Percentiles rank a stretch among this genome's conserved stretches.
Conservation (phyloP, 805 yeast genomes). For the Hanseniaspora vineae region DNA sequence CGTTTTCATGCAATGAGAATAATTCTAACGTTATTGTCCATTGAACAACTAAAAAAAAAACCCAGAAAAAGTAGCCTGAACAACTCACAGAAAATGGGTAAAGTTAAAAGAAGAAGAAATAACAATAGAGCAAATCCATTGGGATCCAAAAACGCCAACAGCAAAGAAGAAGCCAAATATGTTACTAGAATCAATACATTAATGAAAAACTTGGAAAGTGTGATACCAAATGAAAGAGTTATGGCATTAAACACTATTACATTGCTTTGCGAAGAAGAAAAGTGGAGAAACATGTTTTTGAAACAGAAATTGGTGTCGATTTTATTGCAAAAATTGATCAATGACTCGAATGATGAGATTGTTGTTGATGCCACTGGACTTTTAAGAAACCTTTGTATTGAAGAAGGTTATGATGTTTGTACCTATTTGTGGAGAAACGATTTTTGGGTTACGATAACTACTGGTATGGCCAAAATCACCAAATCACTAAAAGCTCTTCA, state of each 20-base stretch:
- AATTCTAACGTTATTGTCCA: too few species aligned
- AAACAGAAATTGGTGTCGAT: slow-evolving; percentile 60
- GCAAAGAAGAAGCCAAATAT: slow-evolving; percentile 30
- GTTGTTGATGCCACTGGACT: slow-evolving; percentile 74
- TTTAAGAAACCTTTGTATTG: slow-evolving; percentile 61
- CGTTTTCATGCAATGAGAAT: too few species aligned
- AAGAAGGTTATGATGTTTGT: slow-evolving; percentile 79
- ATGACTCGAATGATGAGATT: slow-evolving; percentile 60
- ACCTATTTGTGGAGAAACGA: slow-evolving; percentile 65
- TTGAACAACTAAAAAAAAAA: too few species aligned
- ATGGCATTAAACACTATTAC: slow-evolving; percentile 67
- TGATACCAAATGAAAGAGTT: slow-evolving; percentile 57
- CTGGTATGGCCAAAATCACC: slow-evolving; percentile 37
- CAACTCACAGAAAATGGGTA: slow-evolving; percentile 2
- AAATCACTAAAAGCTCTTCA: slow-evolving; percentile 33
- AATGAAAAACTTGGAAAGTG: slow-evolving; percentile 47
- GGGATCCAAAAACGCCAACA: slow-evolving; percentile 11
- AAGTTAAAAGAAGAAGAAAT: slow-evolving; percentile 39
- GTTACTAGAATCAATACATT: slow-evolving; percentile 53
- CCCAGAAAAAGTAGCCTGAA: too few species aligned
- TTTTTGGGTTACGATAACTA: slow-evolving; percentile 51
- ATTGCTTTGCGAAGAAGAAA: slow-evolving; percentile 55
- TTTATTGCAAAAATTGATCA: slow-evolving; percentile 49
- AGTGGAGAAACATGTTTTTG: slow-evolving; percentile 47
- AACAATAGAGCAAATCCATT: slow-evolving; percentile 13